Evolutionary conservation across 352 stramenopile species (phyloP).

Genomic region (Halophytophthora polymorphica): DNA sequence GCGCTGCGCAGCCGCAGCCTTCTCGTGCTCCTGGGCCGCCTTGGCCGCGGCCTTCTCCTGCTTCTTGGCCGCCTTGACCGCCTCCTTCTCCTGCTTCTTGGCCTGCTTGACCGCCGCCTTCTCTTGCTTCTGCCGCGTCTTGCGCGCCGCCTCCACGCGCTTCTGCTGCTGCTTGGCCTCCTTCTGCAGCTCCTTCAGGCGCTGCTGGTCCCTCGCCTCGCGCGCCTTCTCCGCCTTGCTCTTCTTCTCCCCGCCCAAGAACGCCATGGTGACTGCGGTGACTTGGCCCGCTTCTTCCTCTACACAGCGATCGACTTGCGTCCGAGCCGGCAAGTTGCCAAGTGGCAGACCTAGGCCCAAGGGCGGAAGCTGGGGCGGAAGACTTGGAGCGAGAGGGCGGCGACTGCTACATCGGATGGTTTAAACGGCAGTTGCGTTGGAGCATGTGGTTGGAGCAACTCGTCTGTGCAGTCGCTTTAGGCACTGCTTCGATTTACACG

Average conservation of each 20-base stretch:
- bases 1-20: conserved; percentile 2
- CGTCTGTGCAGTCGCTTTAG: neutral
- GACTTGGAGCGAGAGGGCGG: conserved; percentile 1
- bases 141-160: conserved; percentile 12
- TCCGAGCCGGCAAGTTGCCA: conserved; percentile 22
- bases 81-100: conserved; percentile 16
- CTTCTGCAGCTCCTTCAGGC: conserved; percentile 24
- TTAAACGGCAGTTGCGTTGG: neutral
- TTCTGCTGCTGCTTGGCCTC: conserved; percentile 24
- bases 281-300: neutral
- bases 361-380: no score
- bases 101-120: conserved; percentile 15
- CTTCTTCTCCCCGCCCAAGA: conserved; percentile 20
- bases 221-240: conserved; percentile 25
- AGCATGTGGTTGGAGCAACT: neutral
- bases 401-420: neutral
- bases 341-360: no score
- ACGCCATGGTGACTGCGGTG: conserved; percentile 14
- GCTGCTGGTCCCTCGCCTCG: conserved; percentile 2
- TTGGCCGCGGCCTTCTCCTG: conserved; percentile 13
- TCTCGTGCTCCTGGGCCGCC: conserved; percentile 14
- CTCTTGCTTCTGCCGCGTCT: conserved; percentile 14
- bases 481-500: neutral
- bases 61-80: conserved; percentile 3
- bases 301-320: conserved; percentile 7